Conservation (phyloP, 1,284 basidiomycete genomes). For the Cystobasidium sp. region DNA sequence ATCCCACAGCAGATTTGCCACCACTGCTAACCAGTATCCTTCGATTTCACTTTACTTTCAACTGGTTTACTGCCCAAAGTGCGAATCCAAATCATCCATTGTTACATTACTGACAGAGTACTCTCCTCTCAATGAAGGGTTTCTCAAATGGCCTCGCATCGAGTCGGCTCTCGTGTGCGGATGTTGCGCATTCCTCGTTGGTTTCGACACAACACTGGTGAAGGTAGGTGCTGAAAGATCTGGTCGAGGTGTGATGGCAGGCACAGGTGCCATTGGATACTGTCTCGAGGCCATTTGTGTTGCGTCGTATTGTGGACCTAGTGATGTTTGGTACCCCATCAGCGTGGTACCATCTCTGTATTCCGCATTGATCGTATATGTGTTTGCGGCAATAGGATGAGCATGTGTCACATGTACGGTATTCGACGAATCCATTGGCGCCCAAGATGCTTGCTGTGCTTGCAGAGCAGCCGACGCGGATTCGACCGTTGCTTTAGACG, state of each 20-base stretch:
- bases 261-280: not conserved
- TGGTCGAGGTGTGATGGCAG: slow-evolving; percentile 7
- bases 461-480: too few relatives aligned
- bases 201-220: not conserved
- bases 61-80: slow-evolving; percentile 29
- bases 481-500: too few relatives aligned
- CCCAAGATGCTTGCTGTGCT: too few relatives aligned
- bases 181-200: not conserved
- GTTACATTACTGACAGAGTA: slow-evolving; percentile 37
- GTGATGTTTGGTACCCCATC: too few relatives aligned
- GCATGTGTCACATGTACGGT: too few relatives aligned
- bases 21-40: not conserved
- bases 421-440: too few relatives aligned
- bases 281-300: not conserved
- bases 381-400: too few relatives aligned
- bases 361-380: too few relatives aligned
- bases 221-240: slow-evolving; percentile 1
- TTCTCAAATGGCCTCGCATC: not conserved
- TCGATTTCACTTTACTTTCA: not conserved
- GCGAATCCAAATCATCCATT: slow-evolving; percentile 40
- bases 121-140: slow-evolving; percentile 31
- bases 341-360: too few relatives aligned
- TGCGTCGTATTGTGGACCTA: not conserved
- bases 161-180: not conserved
- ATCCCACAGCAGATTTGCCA: not conserved